These are phyloP conservation scores for Moesziomyces sp. DNA, from an alignment of 1,284 basidiomycete genomes.

Conservation along the genomic window DNA sequence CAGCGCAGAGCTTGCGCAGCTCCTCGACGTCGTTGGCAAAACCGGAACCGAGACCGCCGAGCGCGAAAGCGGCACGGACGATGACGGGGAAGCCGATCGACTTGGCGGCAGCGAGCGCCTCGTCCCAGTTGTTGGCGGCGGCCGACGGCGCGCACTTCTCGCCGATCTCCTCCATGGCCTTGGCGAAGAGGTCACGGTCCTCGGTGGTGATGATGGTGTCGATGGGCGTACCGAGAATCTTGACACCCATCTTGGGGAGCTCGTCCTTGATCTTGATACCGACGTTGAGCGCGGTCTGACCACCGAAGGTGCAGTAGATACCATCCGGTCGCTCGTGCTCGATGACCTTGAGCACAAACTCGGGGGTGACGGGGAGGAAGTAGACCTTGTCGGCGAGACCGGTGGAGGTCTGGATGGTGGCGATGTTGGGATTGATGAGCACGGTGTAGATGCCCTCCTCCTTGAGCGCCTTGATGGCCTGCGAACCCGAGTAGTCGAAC, in stretches of 20 bases:
- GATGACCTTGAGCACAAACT: slow-evolving; percentile 97
- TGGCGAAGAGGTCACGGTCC: slow-evolving; percentile 92
- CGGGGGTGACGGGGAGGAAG: slow-evolving; percentile 96
- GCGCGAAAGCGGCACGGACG: slow-evolving; percentile 93
- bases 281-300: slow-evolving; percentile 95
- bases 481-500: slow-evolving; percentile 98
- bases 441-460: slow-evolving; percentile 99
- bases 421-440: slow-evolving; percentile 96
- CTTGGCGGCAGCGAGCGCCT: slow-evolving; percentile 84
- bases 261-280: slow-evolving; percentile 98
- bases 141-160: slow-evolving; percentile 93
- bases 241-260: slow-evolving; percentile 81
- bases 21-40: slow-evolving; percentile 91
- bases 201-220: slow-evolving; percentile 97
- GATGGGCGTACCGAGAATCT: slow-evolving; percentile 95
- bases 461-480: slow-evolving; percentile 98
- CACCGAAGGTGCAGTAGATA: slow-evolving; percentile 98
- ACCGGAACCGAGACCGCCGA: slow-evolving; percentile 93
- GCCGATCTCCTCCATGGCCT: slow-evolving; percentile 94
- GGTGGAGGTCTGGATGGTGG: slow-evolving; percentile 98
- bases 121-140: slow-evolving; percentile 77
- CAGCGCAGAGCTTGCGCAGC: slow-evolving; percentile 80
- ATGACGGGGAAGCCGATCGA: slow-evolving; percentile 96
- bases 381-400: slow-evolving; percentile 99
- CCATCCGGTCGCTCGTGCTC: slow-evolving; percentile 98